Conservation (phyloP, 2,329 filamentous ascomycete genomes). For the Lasiodiplodia sp. region DNA sequence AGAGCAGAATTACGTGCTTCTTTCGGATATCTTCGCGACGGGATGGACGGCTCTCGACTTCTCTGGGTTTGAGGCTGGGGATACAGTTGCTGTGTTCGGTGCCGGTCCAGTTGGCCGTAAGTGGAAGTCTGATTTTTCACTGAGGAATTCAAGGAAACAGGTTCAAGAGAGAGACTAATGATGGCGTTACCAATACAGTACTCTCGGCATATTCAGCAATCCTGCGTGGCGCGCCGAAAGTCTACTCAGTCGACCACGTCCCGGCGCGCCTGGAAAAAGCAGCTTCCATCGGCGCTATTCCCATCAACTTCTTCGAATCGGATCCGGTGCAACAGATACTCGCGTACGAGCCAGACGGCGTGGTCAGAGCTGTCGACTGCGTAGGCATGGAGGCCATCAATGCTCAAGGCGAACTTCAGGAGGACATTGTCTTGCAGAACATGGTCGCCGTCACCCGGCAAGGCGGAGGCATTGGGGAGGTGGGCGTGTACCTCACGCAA, state of each 20-base stretch:
- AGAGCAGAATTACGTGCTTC: conserved; percentile 37
- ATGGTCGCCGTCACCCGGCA: conserved; percentile 39
- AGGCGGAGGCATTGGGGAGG: conserved; percentile 41
- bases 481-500: conserved; percentile 35
- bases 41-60: conserved; percentile 49
- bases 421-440: conserved; percentile 37
- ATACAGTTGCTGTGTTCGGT: conserved; percentile 34
- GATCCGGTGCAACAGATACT: conserved; percentile 34
- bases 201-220: conserved; percentile 34
- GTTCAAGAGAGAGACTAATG: no score
- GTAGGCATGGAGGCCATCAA: conserved; percentile 34
- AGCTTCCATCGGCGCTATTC: conserved; percentile 32
- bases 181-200: background rate
- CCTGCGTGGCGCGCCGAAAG: conserved; percentile 33
- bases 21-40: conserved; percentile 50
- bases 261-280: conserved; percentile 32
- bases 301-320: conserved; percentile 32
- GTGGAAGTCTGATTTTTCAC: no score
- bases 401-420: conserved; percentile 33
- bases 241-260: conserved; percentile 35
- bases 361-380: conserved; percentile 31
- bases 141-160: no score
- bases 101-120: conserved; percentile 32
- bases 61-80: conserved; percentile 50
- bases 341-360: conserved; percentile 31